Percentiles rank a stretch among this genome's conserved stretches.
phyloP scores from a whole-genome alignment of 352 stramenopile genomes.

The Saprolegnia diclina region DNA sequence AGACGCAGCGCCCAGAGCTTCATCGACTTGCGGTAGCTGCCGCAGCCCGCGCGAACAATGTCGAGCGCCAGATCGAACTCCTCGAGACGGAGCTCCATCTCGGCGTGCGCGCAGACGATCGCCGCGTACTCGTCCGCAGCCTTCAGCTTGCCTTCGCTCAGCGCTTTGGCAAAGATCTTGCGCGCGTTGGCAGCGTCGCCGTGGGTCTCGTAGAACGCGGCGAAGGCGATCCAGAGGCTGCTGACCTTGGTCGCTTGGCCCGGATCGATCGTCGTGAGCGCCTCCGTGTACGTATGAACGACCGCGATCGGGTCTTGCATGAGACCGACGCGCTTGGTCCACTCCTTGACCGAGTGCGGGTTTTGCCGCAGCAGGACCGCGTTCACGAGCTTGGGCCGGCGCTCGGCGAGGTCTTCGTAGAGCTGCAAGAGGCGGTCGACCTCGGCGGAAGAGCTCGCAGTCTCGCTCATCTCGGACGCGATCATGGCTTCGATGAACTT shows the following conservation, averaged over 20 bases:
- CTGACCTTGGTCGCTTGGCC: constrained; percentile 80
- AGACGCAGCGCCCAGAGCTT: constrained; percentile 96
- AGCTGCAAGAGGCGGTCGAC: constrained; percentile 78
- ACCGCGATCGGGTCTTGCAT: constrained; percentile 48
- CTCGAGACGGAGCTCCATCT: constrained; percentile 95
- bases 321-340: constrained; percentile 93
- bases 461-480: constrained; percentile 92
- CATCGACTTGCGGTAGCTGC: constrained; percentile 85
- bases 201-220: constrained; percentile 93
- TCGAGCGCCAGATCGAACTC: constrained; percentile 92
- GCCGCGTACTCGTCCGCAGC: constrained; percentile 90
- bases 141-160: constrained; percentile 61
- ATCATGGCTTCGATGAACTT: constrained; percentile 98
- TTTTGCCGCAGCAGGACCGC: constrained; percentile 98
- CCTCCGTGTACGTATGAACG: constrained; percentile 85
- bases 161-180: constrained; percentile 88
- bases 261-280: constrained; percentile 89
- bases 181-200: constrained; percentile 89
- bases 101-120: constrained; percentile 92
- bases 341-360: constrained; percentile 97
- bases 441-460: constrained; percentile 43
- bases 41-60: constrained; percentile 79
- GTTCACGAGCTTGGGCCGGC: constrained; percentile 91
- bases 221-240: constrained; percentile 92
- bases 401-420: constrained; percentile 91